Base-by-base conservation (phyloP, 1,139 yeast species). In the Magnusiomyces fungicola region DNA sequence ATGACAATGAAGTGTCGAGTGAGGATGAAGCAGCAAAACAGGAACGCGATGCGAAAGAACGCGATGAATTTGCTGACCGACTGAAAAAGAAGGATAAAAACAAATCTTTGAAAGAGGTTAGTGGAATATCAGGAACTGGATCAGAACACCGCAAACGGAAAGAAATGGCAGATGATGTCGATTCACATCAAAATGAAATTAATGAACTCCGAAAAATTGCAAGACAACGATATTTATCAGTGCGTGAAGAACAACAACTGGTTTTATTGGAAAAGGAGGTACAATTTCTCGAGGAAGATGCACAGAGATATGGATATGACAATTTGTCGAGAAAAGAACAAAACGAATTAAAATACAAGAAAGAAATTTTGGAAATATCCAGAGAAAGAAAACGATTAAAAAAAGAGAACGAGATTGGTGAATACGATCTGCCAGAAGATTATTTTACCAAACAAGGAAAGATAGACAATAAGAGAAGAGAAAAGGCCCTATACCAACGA, bases 391-490 rank as follows among this genome's bases (percentile, higher is more conserved):
- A 68, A 56, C 60, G 60, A 12, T 19, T 27, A 12, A 30, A 42
- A 18, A 60, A 69, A 2, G 73, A 70, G 32, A 59, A 65, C 10
- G 51, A 51, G 1, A 59, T 57, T 3, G 63, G 64, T 2, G 73
- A 70, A 1, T 82, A 80, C 57, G 65, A 69, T n/a, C 56, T 81
- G 27, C 86, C 85, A 0, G 78, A 75, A 23, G 86, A 79, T 50
- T 75, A 77, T 57, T 55, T 74, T 18, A 75, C 75, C 1, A 73
- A 70, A 24, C 70, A 73, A 18, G 83, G 83, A 10, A 72, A 71
- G 45, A 67, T 78, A 14, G 84, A 80, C 54, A 68, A 70, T 32
- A 75, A 72, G 59, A 68, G 78, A 46, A 82, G 80, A 59, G 68
- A 71, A 59, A 66, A 68, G 1, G 72, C 68, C 18, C 61, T 73